Conservation (phyloP, 2,329 filamentous ascomycete species). For the Didymella glomerata region DNA sequence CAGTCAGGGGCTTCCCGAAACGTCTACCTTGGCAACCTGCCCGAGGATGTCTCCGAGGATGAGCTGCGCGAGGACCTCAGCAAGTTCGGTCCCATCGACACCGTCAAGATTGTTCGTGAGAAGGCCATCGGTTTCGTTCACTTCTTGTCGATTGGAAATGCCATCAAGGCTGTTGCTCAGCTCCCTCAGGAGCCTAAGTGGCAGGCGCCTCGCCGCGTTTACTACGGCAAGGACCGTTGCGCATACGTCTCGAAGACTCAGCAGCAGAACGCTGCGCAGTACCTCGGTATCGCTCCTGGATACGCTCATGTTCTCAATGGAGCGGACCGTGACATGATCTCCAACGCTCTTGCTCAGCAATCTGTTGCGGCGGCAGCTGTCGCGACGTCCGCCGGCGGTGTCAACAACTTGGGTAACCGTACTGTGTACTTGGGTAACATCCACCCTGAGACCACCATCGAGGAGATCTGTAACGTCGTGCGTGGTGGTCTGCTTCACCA, state of each 20-base stretch:
- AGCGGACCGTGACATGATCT: constrained; percentile 95
- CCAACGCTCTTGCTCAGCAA: constrained; percentile 93
- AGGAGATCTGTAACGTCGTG: constrained; percentile 99
- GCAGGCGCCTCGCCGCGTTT: constrained; percentile 93
- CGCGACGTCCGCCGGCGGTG: constrained; percentile 93
- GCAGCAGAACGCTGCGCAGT: constrained; percentile 98
- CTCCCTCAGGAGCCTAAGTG: constrained; percentile 96
- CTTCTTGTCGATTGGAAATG: constrained; percentile 96
- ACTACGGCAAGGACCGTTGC: constrained; percentile 98
- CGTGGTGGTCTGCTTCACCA: constrained; percentile 94
- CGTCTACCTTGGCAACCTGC: constrained; percentile 92
- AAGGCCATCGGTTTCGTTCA: constrained; percentile 98
- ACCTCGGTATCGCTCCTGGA: constrained; percentile 93
- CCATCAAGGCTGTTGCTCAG: constrained; percentile 96
- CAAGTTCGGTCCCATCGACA: constrained; percentile 97
- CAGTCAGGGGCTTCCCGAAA: constrained; percentile 97
- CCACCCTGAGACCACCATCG: constrained; percentile 97
- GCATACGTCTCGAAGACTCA: constrained; percentile 99
- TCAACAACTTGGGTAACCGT: constrained; percentile 96
- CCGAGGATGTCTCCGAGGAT: constrained; percentile 89
- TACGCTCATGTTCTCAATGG: constrained; percentile 97
- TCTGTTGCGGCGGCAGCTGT: constrained; percentile 97
- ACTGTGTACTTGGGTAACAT: constrained; percentile 99
- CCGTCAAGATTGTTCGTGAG: constrained; percentile 95
- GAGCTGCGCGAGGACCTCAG: constrained; percentile 93